Evolutionary conservation across 1,284 basidiomycete species (phyloP).

Genomic region (Ceratobasidium sp.): DNA sequence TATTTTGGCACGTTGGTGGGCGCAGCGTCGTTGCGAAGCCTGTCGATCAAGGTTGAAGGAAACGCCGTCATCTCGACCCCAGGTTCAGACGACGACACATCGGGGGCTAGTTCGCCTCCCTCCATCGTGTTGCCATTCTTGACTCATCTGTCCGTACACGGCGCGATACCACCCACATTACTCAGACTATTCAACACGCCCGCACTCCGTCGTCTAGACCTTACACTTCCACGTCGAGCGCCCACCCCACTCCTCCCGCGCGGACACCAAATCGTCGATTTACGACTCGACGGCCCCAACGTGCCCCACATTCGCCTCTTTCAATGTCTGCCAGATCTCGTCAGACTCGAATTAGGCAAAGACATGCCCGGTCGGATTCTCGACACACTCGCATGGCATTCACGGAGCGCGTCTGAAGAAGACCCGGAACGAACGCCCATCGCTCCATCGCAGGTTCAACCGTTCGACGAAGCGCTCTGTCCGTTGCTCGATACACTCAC

Average conservation of each 20-base stretch:
- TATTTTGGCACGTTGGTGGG: slow-evolving; percentile 28
- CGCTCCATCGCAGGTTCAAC: neutral
- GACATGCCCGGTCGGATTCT: slow-evolving; percentile 24
- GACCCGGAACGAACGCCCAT: slow-evolving; percentile 16
- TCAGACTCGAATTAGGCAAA: slow-evolving; percentile 17
- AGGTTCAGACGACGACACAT: neutral
- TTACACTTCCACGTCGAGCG: slow-evolving; percentile 3
- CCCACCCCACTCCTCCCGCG: slow-evolving; percentile 9
- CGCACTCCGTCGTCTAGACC: slow-evolving; percentile 7
- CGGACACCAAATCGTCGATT: slow-evolving; percentile 18
- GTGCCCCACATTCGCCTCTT: slow-evolving; percentile 20
- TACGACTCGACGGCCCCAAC: slow-evolving; percentile 6
- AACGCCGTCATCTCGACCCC: neutral
- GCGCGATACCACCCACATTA: slow-evolving; percentile 12
- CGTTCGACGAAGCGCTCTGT: slow-evolving; percentile 15
- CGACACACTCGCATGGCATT: neutral
- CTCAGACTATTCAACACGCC: slow-evolving; percentile 27
- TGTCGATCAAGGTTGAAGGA: neutral
- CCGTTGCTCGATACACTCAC: slow-evolving; percentile 25
- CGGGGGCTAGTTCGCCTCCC: neutral
- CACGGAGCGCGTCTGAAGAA: neutral
- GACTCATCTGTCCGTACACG: neutral
- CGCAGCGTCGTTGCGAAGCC: slow-evolving; percentile 7
- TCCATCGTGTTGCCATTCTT: slow-evolving; percentile 25
- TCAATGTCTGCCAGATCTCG: slow-evolving; percentile 20